Evolutionary conservation across 2,329 filamentous ascomycete genomes (phyloP).

Genomic region (Myriosclerotinia duriaeana): DNA sequence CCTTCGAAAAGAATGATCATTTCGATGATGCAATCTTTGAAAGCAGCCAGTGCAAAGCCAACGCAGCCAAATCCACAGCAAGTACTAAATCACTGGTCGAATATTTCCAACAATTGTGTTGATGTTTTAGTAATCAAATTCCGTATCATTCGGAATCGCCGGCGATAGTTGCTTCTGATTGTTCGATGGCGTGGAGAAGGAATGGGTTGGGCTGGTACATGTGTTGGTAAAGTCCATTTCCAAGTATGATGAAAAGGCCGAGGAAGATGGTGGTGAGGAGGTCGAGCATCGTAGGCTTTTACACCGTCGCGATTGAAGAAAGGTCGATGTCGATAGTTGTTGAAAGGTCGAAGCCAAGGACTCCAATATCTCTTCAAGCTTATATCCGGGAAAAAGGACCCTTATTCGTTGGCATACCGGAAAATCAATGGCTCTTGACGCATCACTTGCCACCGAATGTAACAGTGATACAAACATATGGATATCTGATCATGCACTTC

Average conservation of each 20-base stretch:
- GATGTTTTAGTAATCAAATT: background rate
- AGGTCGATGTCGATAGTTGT: background rate
- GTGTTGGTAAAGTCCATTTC: background rate
- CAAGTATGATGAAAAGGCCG: conserved; percentile 12
- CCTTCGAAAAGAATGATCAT: background rate
- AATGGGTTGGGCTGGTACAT: background rate
- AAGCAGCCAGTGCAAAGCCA: conserved; percentile 13
- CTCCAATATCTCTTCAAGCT: conserved; percentile 6
- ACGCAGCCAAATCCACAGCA: conserved; percentile 5
- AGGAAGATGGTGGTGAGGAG: conserved; percentile 14
- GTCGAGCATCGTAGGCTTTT: conserved; percentile 19
- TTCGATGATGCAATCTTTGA: background rate
- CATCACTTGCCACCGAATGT: background rate
- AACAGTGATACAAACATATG: background rate
- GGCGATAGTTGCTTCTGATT: background rate
- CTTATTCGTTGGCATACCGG: conserved; percentile 5
- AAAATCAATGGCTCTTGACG: background rate
- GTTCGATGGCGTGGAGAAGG: background rate
- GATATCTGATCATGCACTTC: background rate
- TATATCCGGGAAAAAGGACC: background rate
- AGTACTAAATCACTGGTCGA: background rate
- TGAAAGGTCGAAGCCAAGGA: background rate
- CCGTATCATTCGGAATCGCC: background rate
- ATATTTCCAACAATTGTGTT: background rate
- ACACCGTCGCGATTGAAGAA: background rate